Evolutionary conservation across 2,329 filamentous ascomycete species (phyloP).

Genomic region (Falciphora oryzae): DNA sequence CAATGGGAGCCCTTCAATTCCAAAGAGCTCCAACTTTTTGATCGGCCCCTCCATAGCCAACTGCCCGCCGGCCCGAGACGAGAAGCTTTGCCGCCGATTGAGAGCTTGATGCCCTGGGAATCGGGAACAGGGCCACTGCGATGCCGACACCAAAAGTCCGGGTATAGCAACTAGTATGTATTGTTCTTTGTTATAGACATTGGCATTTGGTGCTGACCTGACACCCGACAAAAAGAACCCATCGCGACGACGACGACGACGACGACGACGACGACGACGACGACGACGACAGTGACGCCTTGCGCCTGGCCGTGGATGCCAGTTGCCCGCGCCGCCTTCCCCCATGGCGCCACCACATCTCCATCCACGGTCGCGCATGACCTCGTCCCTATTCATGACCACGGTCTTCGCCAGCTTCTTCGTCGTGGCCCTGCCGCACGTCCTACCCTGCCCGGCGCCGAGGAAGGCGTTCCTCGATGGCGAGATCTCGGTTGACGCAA

Average conservation of each 20-base stretch:
- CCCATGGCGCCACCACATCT: constrained; percentile 80
- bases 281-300: not conserved
- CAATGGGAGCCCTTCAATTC: constrained; percentile 4
- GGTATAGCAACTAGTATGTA: not conserved
- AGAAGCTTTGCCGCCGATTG: not conserved
- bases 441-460: constrained; percentile 85
- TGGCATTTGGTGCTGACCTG: not conserved
- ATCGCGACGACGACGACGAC: not conserved
- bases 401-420: constrained; percentile 86
- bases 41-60: not conserved
- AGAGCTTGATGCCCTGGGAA: not conserved
- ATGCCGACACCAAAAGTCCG: not conserved
- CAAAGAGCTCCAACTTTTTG: not conserved
- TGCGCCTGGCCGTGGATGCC: not conserved
- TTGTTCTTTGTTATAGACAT: not conserved
- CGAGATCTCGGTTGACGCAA: constrained; percentile 33
- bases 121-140: not conserved
- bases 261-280: not conserved
- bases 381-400: constrained; percentile 90
- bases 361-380: constrained; percentile 89
- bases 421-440: constrained; percentile 83
- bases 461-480: constrained; percentile 70
- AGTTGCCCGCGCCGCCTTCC: not conserved
- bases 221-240: not conserved
- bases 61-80: not conserved